A percentile compares a stretch with the other conserved stretches of the same genome.
Evolutionary conservation across 345 rosid genomes (phyloP).

Genomic region (Gossypium mustelinum): DNA sequence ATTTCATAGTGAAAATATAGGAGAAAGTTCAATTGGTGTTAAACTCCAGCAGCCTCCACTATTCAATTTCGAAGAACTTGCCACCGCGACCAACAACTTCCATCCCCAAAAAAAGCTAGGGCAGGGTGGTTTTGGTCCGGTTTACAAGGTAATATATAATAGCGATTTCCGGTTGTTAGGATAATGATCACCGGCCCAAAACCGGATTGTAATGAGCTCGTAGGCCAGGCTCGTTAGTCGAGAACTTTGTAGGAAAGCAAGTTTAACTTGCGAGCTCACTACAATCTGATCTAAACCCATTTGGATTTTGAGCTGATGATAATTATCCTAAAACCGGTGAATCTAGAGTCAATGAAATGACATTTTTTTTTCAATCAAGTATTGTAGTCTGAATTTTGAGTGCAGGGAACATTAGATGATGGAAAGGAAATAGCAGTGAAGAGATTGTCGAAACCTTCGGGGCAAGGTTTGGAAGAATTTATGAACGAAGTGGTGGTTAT

Average conservation of each 20-base stretch:
- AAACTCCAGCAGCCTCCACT: neutral
- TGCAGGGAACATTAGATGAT: neutral
- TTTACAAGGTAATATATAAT: constrained; percentile 25
- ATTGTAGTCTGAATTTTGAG: neutral
- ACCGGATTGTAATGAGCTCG: too few relatives aligned
- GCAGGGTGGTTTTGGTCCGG: neutral
- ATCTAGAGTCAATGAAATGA: too few relatives aligned
- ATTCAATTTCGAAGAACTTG: neutral
- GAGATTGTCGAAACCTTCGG: neutral
- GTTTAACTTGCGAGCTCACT: too few relatives aligned
- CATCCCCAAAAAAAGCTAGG: neutral
- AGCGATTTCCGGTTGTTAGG: neutral
- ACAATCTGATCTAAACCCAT: too few relatives aligned
- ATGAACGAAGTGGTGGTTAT: constrained; percentile 33
- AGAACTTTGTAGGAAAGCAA: too few relatives aligned
- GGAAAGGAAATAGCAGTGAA: neutral
- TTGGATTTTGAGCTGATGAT: too few relatives aligned
- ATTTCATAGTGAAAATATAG: neutral
- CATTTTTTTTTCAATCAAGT: too few relatives aligned
- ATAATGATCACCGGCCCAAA: too few relatives aligned
- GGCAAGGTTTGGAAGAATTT: neutral
- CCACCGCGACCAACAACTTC: constrained; percentile 31
- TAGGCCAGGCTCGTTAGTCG: too few relatives aligned
- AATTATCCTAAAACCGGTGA: too few relatives aligned
- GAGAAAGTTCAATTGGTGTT: neutral